phyloP scores from a whole-genome alignment of 805 yeast genomes.

The Ogataea populi-albae region DNA sequence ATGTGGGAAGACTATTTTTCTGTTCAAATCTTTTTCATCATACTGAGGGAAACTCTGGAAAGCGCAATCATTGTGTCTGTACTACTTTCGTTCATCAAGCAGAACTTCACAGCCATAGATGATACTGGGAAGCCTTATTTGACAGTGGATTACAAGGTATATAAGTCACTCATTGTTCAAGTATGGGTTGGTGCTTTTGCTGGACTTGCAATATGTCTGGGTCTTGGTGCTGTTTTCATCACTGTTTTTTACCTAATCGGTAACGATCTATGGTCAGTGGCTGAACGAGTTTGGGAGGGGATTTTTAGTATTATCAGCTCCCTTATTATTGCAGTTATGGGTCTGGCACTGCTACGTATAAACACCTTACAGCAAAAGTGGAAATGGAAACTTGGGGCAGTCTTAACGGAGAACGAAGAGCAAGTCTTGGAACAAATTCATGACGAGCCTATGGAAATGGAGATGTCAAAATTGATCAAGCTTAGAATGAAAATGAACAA shows the following conservation, averaged over 20 bases:
- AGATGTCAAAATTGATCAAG: slow-evolving; percentile 11
- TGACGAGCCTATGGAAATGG: slow-evolving; percentile 19
- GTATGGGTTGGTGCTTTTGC: slow-evolving; percentile 78
- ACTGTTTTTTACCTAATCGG: slow-evolving; percentile 72
- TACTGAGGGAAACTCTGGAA: slow-evolving; percentile 70
- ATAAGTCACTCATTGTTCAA: slow-evolving; percentile 55
- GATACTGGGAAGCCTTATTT: slow-evolving; percentile 24
- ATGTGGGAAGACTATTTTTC: slow-evolving; percentile 56
- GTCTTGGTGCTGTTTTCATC: slow-evolving; percentile 72
- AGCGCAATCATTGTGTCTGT: slow-evolving; percentile 76
- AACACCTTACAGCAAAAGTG: slow-evolving; percentile 83
- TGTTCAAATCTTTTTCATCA: slow-evolving; percentile 70
- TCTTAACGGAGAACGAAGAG: slow-evolving; percentile 22
- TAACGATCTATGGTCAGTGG: slow-evolving; percentile 78
- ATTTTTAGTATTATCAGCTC: slow-evolving; percentile 75
- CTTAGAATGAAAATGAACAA: slow-evolving; percentile 27
- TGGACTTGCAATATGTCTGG: slow-evolving; percentile 67
- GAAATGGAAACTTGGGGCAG: slow-evolving; percentile 48
- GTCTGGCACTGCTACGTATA: slow-evolving; percentile 73
- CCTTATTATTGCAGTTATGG: slow-evolving; percentile 80
- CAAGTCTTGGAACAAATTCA: slow-evolving; percentile 13
- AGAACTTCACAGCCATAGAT: slow-evolving; percentile 45
- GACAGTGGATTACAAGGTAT: slow-evolving; percentile 32
- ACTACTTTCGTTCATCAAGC: slow-evolving; percentile 65
- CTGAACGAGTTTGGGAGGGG: slow-evolving; percentile 92